Evolutionary conservation across 345 rosid genomes (phyloP), one percentile per base, ranked within the genome.

Genomic region (Erucastrum elatum): DNA sequence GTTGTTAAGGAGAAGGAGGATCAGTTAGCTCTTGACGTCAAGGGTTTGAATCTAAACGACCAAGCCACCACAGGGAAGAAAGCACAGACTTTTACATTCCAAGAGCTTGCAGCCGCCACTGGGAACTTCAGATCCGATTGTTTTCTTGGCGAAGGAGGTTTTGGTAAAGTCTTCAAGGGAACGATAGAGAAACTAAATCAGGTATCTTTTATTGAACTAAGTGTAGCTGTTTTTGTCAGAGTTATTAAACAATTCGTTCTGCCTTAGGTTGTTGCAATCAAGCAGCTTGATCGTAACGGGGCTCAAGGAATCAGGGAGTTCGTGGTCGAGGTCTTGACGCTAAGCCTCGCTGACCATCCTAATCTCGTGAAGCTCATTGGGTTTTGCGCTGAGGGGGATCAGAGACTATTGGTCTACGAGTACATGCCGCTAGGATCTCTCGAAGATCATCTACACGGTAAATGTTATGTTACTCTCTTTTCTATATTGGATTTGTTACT

Each of bases 331-430:
- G 96, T 94, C 6, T 74, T 89, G 76, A 94, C 89, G 66, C 77
- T 94, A 35, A 88, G 96, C 80, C 82, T 86, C 56, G 94, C 88
- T 29, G 92, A 91, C 65, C 97, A 94, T 63, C 87, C 94, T 0
- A 94, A 92, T 82, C 93, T 92, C 16, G 98, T 94, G 11, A 94
- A 90, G 84, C 82, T 94, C 79, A 87, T 90, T 1, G 98, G 98
- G 31, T 92, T 82, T 84, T 94, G 98, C 72, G 97, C 94, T 6
- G 96, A 94, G 69, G 94, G 90, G 73, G 93, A 87, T 66, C 98
- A 94, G 77, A 89, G 98, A 80, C 85, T 94, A 3, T 61, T 94
- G 81, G 92, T 94, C 41, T 94, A 94, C 8, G 97, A 94, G 74
- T 94, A 89, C 75, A 92, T 94, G 97, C 88, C 96, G 3, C 80